Evolutionary conservation across 192 early-diverging fungal species (phyloP).

Genomic region (Rhizoclosmatium sp.): DNA sequence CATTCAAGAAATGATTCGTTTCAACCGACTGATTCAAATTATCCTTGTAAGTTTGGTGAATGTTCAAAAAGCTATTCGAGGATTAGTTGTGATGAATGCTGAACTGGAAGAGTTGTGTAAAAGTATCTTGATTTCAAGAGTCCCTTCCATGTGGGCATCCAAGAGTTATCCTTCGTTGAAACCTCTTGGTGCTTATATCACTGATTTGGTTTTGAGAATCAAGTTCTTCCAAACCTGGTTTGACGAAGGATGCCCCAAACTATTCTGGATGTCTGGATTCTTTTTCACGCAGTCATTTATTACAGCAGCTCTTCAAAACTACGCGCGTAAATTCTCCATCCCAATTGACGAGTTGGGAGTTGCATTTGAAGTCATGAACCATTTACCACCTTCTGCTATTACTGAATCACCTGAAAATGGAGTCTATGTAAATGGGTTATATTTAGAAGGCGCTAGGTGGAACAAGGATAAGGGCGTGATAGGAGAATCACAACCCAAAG

Average conservation of each 20-base stretch:
- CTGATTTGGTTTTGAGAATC: slow-evolving; percentile 61
- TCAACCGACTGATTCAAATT: slow-evolving; percentile 66
- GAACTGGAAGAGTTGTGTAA: slow-evolving; percentile 73
- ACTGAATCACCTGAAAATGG: slow-evolving; percentile 52
- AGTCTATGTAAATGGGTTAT: slow-evolving; percentile 63
- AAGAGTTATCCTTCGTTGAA: slow-evolving; percentile 71
- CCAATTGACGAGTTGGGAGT: slow-evolving; percentile 70
- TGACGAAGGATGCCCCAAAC: slow-evolving; percentile 59
- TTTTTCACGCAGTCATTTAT: slow-evolving; percentile 77
- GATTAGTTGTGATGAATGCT: slow-evolving; percentile 67
- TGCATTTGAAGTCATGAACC: slow-evolving; percentile 59
- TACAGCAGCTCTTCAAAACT: slow-evolving; percentile 70
- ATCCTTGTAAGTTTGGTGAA: slow-evolving; percentile 63
- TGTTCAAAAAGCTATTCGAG: slow-evolving; percentile 71
- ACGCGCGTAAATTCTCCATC: slow-evolving; percentile 64
- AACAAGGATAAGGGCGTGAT: slow-evolving; percentile 52
- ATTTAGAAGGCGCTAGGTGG: slow-evolving; percentile 68
- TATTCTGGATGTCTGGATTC: slow-evolving; percentile 74
- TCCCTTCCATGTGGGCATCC: slow-evolving; percentile 68
- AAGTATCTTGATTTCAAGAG: slow-evolving; percentile 59
- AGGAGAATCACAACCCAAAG: slow-evolving; percentile 62
- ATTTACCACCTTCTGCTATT: slow-evolving; percentile 20
- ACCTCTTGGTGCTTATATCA: slow-evolving; percentile 64
- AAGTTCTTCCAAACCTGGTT: slow-evolving; percentile 67
- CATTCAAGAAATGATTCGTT: slow-evolving; percentile 73